These are phyloP conservation scores for Glycine tomentella DNA, from an alignment of 306 rosid genomes.

Conservation along the genomic window DNA sequence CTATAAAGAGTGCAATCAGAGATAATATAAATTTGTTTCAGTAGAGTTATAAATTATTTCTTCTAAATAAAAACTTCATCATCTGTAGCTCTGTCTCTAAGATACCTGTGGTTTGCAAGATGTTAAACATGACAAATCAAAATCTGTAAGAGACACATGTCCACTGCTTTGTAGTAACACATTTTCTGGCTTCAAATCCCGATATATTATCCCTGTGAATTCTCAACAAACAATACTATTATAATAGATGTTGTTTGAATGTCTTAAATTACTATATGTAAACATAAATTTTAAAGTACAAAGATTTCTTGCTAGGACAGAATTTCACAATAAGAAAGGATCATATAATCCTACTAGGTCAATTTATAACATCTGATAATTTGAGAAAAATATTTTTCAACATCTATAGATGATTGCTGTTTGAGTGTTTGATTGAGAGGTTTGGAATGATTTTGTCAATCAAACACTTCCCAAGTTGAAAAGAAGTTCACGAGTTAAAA, in stretches of 20 bases:
- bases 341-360: neutral
- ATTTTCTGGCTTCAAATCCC: conserved; percentile 98
- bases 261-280: neutral
- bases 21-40: neutral
- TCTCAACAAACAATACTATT: conserved; percentile 26
- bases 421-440: conserved; percentile 1
- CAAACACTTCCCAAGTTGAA: neutral
- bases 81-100: neutral
- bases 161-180: conserved; percentile 82
- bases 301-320: neutral
- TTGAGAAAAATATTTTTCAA: neutral
- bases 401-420: neutral
- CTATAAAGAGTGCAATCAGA: conserved; percentile 53
- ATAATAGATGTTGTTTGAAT: neutral
- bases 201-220: conserved; percentile 83
- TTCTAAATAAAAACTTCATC: conserved; percentile 6
- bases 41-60: conserved; percentile 3
- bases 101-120: conserved; percentile 91
- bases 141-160: conserved; percentile 86
- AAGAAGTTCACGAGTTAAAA: neutral
- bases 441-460: neutral
- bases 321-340: neutral
- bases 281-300: neutral
- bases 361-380: neutral
- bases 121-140: conserved; percentile 92